These are phyloP conservation scores for Mariannaea sp. DNA, from an alignment of 2,329 filamentous ascomycete genomes.

Conservation along the genomic window DNA sequence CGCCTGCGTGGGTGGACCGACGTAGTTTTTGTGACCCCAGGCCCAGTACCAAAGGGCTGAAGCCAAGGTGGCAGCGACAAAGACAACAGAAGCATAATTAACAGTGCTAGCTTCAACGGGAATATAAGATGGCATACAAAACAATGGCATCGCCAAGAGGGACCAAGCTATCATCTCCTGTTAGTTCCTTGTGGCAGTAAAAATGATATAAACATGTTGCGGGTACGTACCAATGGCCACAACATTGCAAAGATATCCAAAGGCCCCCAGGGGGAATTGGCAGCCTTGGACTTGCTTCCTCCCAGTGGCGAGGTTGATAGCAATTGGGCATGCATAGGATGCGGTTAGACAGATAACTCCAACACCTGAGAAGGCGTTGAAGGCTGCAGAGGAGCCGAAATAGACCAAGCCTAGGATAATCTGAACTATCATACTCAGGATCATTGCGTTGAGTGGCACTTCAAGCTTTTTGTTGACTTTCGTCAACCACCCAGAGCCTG, in stretches of 20 bases:
- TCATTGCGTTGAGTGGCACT: constrained; percentile 71
- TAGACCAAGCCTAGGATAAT: constrained; percentile 67
- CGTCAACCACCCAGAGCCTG: constrained; percentile 65
- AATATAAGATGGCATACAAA: constrained; percentile 15
- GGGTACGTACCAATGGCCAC: constrained; percentile 58
- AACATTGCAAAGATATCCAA: constrained; percentile 66
- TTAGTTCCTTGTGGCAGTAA: background rate
- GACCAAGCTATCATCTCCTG: constrained; percentile 7
- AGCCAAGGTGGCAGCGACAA: constrained; percentile 4
- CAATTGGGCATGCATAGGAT: constrained; percentile 69
- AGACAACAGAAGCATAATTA: constrained; percentile 15
- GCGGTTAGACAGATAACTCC: constrained; percentile 71
- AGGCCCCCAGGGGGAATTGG: constrained; percentile 62
- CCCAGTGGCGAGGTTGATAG: constrained; percentile 63
- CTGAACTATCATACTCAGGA: constrained; percentile 68
- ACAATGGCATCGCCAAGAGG: constrained; percentile 6
- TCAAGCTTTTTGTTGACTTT: constrained; percentile 63
- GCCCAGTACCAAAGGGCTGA: constrained; percentile 14
- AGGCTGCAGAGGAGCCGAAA: constrained; percentile 68
- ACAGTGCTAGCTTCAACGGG: constrained; percentile 5
- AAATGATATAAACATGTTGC: background rate
- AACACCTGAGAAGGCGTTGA: constrained; percentile 71
- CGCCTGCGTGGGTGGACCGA: constrained; percentile 8
- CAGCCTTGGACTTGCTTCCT: constrained; percentile 61
- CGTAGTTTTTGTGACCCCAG: constrained; percentile 14